Percentiles rank a stretch among this genome's conserved stretches.
phyloP scores from a whole-genome alignment of 768 basidiomycete genomes.

The Pleurotus eryngii region DNA sequence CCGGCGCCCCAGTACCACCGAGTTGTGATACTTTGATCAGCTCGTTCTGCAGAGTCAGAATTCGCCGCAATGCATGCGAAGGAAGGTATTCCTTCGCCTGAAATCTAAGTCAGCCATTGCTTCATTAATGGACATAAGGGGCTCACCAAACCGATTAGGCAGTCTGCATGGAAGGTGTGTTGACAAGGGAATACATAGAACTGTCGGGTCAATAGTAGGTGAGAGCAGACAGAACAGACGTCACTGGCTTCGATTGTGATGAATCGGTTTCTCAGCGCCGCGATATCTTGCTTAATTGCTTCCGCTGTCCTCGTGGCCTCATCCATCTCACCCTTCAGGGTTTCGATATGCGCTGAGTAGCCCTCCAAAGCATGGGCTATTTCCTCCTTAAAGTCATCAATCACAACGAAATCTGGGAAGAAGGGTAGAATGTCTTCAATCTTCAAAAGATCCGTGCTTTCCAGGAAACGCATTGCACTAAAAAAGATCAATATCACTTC shows the following conservation, averaged over 20 bases:
- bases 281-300: slow-evolving; percentile 89
- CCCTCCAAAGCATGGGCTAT: slow-evolving; percentile 95
- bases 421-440: slow-evolving; percentile 99
- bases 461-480: slow-evolving; percentile 96
- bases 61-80: slow-evolving; percentile 74
- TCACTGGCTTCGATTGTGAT: slow-evolving; percentile 89
- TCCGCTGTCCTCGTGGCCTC: slow-evolving; percentile 91
- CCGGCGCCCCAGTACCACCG: slow-evolving; percentile 13
- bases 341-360: slow-evolving; percentile 88
- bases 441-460: slow-evolving; percentile 91
- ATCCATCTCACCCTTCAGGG: slow-evolving; percentile 91
- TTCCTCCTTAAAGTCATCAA: slow-evolving; percentile 99
- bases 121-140: background rate
- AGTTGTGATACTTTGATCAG: slow-evolving; percentile 55
- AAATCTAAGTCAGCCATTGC: too few species aligned
- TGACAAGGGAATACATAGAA: slow-evolving; percentile 99
- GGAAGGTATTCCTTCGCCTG: slow-evolving; percentile 93
- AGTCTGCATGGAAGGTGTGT: slow-evolving; percentile 97
- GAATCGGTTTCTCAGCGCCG: slow-evolving; percentile 81
- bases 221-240: slow-evolving; percentile 78
- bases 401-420: slow-evolving; percentile 99
- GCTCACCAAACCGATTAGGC: slow-evolving; percentile 89
- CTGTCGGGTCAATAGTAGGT: slow-evolving; percentile 77
- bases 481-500: slow-evolving; percentile 1
- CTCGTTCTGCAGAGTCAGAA: slow-evolving; percentile 82